phyloP scores from a whole-genome alignment of 1,139 yeast genomes.

The Petasospora rhodanensis region DNA sequence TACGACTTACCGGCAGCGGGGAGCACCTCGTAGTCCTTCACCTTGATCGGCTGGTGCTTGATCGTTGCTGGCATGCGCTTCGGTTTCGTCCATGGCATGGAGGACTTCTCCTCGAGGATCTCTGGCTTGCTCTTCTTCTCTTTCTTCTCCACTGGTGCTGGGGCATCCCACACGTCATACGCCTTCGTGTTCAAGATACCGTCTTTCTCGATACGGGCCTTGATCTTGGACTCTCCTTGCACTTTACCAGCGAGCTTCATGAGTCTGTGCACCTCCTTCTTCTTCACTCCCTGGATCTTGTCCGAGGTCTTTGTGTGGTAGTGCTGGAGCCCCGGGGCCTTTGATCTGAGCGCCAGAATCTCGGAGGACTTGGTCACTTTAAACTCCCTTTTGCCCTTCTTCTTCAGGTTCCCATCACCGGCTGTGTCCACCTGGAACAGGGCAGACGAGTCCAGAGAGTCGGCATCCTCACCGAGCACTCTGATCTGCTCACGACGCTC shows the following conservation, averaged over 20 bases:
- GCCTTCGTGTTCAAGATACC: slow-evolving; percentile 52
- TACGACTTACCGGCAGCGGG: slow-evolving; percentile 91
- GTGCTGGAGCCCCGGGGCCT: slow-evolving; percentile 61
- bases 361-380: slow-evolving; percentile 66
- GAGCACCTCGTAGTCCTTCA: slow-evolving; percentile 43
- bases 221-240: slow-evolving; percentile 47
- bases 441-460: slow-evolving; percentile 36
- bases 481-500: slow-evolving; percentile 62
- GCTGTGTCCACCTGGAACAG: slow-evolving; percentile 71
- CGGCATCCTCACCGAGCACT: slow-evolving; percentile 46
- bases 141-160: slow-evolving; percentile 23
- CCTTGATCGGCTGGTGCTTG: slow-evolving; percentile 46
- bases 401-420: slow-evolving; percentile 46
- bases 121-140: slow-evolving; percentile 34
- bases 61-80: slow-evolving; percentile 54
- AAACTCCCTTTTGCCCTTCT: slow-evolving; percentile 31
- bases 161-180: slow-evolving; percentile 64
- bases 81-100: slow-evolving; percentile 50
- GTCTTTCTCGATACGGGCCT: slow-evolving; percentile 54
- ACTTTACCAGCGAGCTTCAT: slow-evolving; percentile 78
- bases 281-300: slow-evolving; percentile 52
- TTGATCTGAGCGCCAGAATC: slow-evolving; percentile 72
- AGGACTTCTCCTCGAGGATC: slow-evolving; percentile 37
- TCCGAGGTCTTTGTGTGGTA: slow-evolving; percentile 40
- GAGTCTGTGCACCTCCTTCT: slow-evolving; percentile 62